Evolutionary conservation across 495 filamentous ascomycete species (phyloP).

Genomic region (Annulohypoxylon maeteangense): DNA sequence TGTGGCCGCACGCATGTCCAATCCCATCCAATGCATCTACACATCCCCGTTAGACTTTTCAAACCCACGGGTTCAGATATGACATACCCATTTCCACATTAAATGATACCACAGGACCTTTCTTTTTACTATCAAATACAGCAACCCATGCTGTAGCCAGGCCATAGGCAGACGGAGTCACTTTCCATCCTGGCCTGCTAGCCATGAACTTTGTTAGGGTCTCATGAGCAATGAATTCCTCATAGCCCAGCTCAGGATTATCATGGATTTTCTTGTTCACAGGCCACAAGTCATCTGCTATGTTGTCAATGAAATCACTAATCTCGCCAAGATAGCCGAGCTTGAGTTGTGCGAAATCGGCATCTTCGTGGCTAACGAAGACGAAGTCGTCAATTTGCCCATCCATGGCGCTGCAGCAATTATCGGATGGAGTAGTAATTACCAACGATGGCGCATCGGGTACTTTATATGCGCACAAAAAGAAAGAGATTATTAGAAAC

Average conservation of each 20-base stretch:
- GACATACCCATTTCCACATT: conserved; percentile 67
- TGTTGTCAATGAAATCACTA: conserved; percentile 49
- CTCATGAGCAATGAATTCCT: conserved; percentile 68
- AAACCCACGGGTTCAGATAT: neutral
- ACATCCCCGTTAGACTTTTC: conserved; percentile 16
- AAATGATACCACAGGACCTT: conserved; percentile 64
- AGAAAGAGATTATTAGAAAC: conserved; percentile 7
- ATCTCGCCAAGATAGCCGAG: conserved; percentile 48
- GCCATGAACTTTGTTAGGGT: conserved; percentile 66
- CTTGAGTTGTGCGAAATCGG: conserved; percentile 15
- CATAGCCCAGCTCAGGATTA: conserved; percentile 68
- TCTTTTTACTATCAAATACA: conserved; percentile 59
- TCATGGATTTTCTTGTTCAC: conserved; percentile 67
- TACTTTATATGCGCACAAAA: neutral
- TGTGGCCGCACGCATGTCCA: conserved; percentile 76
- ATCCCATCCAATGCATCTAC: conserved; percentile 67
- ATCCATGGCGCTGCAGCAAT: conserved; percentile 26
- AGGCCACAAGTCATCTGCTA: conserved; percentile 52
- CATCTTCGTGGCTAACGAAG: conserved; percentile 43
- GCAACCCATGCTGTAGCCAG: conserved; percentile 67
- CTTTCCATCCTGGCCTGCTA: conserved; percentile 61
- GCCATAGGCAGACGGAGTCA: conserved; percentile 65
- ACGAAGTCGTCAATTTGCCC: conserved; percentile 41
- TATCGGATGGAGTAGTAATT: neutral
- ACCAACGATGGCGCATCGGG: neutral